A percentile compares a stretch with the other conserved stretches of the same genome.
phyloP scores from a whole-genome alignment of 1,284 basidiomycete species.

The Ceratobasidium sp. region DNA sequence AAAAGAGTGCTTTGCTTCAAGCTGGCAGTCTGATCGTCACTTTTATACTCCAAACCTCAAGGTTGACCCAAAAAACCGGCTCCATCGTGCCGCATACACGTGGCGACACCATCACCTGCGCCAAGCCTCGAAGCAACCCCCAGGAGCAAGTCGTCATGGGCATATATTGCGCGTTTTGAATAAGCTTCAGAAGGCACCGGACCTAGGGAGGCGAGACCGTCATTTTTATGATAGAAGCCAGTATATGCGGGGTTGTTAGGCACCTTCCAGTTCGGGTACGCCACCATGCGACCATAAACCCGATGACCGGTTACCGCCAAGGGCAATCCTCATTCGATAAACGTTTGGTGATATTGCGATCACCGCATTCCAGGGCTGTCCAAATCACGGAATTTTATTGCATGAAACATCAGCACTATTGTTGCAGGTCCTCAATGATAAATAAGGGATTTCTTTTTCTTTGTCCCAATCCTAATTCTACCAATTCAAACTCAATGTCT shows the following conservation, averaged over 20 bases:
- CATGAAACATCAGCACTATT: not conserved
- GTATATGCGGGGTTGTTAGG: not conserved
- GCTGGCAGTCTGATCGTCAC: not conserved
- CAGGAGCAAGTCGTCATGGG: not conserved
- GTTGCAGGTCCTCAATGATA: constrained; percentile 9
- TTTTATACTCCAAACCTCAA: not conserved
- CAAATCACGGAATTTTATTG: constrained; percentile 16
- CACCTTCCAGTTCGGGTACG: not conserved
- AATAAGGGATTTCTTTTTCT: constrained; percentile 5
- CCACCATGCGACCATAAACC: too few species aligned
- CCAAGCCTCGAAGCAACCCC: not conserved
- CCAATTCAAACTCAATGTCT: constrained; percentile 21
- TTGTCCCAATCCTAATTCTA: not conserved
- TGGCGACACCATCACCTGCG: not conserved
- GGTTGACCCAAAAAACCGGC: not conserved
- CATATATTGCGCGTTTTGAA: not conserved
- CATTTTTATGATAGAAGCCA: constrained; percentile 5
- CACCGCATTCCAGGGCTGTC: not conserved
- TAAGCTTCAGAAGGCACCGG: constrained; percentile 20
- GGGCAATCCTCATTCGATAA: not conserved
- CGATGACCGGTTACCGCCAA: constrained; percentile 26
- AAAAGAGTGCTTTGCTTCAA: constrained; percentile 13
- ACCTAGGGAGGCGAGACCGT: constrained; percentile 3
- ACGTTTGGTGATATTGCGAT: not conserved
- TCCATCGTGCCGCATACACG: not conserved